Evolutionary conservation across 2,329 filamentous ascomycete species (phyloP).

Genomic region (Curvularia lunata): DNA sequence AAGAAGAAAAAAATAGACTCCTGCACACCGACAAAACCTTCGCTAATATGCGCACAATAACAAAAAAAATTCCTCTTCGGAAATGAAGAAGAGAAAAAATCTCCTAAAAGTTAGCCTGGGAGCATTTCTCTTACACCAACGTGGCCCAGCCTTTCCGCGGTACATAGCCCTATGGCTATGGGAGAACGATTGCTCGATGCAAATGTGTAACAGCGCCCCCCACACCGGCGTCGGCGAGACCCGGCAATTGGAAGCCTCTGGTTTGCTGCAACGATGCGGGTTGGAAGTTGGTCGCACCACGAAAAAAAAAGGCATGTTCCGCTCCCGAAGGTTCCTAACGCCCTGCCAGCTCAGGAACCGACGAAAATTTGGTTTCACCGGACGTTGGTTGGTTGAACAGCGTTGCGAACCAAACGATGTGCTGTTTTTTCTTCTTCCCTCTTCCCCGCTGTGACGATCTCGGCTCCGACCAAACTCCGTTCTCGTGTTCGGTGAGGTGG

Average conservation of each 20-base stretch:
- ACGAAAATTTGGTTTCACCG: conserved; percentile 5
- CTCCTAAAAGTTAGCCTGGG: not conserved
- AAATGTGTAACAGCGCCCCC: conserved; percentile 1
- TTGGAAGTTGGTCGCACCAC: not conserved
- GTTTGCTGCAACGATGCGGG: not conserved
- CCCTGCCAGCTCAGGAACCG: conserved; percentile 1
- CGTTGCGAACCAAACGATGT: not conserved
- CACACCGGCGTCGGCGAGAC: conserved; percentile 19
- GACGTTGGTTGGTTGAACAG: not conserved
- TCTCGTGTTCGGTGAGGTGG: not conserved
- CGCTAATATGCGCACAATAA: conserved; percentile 12
- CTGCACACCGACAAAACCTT: not conserved
- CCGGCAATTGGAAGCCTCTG: conserved; percentile 10
- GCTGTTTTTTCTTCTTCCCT: not conserved
- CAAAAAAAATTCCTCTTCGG: not conserved
- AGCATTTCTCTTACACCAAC: not conserved
- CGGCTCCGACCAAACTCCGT: conserved; percentile 8
- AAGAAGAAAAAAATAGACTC: not conserved
- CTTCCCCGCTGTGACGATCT: not conserved
- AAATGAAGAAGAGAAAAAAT: not conserved
- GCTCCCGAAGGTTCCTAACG: not conserved
- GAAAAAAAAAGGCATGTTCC: conserved; percentile 1
- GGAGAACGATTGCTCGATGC: not conserved
- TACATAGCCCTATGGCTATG: not conserved
- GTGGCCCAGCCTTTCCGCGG: not conserved